These are phyloP conservation scores for Tuber magnatum DNA, from an alignment of 495 filamentous ascomycete genomes.

Conservation along the genomic window DNA sequence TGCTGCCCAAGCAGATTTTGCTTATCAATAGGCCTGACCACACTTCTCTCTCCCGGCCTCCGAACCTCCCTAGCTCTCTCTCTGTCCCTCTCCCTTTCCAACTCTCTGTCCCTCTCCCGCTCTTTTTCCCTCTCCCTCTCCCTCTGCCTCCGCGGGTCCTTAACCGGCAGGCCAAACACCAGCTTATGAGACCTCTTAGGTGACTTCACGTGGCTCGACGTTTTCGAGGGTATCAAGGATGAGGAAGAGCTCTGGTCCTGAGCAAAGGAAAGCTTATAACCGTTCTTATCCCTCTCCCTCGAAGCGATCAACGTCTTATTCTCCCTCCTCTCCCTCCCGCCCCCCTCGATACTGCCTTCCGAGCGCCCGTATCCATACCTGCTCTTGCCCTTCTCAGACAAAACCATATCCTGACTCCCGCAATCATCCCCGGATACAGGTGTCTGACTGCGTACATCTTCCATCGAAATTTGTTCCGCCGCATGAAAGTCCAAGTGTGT, in stretches of 20 bases:
- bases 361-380: slow-evolving; percentile 24
- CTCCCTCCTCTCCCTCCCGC: slow-evolving; percentile 8
- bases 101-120: slow-evolving; percentile 22
- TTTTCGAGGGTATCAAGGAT: background rate
- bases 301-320: slow-evolving; percentile 24
- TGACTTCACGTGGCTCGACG: background rate
- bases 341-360: slow-evolving; percentile 20
- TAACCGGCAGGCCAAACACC: background rate
- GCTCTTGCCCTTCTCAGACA: slow-evolving; percentile 26
- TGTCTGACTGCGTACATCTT: slow-evolving; percentile 42
- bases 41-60: background rate
- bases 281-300: slow-evolving; percentile 17
- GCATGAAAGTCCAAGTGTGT: slow-evolving; percentile 69
- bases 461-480: slow-evolving; percentile 52
- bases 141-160: slow-evolving; percentile 8
- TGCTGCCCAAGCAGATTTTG: background rate
- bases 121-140: slow-evolving; percentile 25
- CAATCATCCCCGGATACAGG: slow-evolving; percentile 19
- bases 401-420: slow-evolving; percentile 21
- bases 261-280: background rate
- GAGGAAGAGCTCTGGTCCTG: background rate
- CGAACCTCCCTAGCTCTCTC: slow-evolving; percentile 14
- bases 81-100: slow-evolving; percentile 28
- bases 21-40: background rate
- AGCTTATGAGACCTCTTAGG: background rate